Percentiles rank a stretch among this genome's conserved stretches.
Conservation (phyloP, 768 basidiomycete genomes). For the Tephrocybe sp. region DNA sequence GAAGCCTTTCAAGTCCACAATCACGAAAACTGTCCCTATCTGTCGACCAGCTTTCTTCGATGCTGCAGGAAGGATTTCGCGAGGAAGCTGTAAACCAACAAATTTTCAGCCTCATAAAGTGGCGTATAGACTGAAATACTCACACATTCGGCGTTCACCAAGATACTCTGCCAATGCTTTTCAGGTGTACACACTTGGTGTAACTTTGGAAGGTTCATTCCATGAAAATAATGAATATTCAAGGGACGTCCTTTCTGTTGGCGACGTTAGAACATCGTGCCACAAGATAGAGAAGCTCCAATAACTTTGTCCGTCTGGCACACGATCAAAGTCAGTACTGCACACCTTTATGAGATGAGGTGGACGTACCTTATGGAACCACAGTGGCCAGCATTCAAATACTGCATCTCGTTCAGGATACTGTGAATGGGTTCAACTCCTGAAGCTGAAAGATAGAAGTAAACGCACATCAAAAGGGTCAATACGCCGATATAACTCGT, state of each 20-base stretch:
- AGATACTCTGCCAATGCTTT: constrained; percentile 57
- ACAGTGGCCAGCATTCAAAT: constrained; percentile 77
- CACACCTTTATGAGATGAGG: not conserved
- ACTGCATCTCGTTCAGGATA: constrained; percentile 68
- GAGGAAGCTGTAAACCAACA: constrained; percentile 36
- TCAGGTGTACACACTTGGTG: constrained; percentile 58
- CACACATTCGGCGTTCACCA: constrained; percentile 63
- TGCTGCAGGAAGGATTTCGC: constrained; percentile 68
- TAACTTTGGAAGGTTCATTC: constrained; percentile 54
- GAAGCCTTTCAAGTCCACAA: constrained; percentile 71
- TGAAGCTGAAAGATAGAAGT: not conserved
- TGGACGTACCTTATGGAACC: constrained; percentile 65
- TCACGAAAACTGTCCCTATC: constrained; percentile 54
- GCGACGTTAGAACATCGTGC: constrained; percentile 4
- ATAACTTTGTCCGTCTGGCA: constrained; percentile 67
- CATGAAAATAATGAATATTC: constrained; percentile 63
- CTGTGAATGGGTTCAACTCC: constrained; percentile 29
- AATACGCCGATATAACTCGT: constrained; percentile 55
- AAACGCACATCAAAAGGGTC: constrained; percentile 74
- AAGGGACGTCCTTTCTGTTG: constrained; percentile 68
- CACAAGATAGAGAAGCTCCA: not conserved
- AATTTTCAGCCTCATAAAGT: not conserved
- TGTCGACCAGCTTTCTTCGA: constrained; percentile 49
- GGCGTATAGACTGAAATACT: constrained; percentile 7
- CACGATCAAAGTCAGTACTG: not conserved